These are phyloP conservation scores for Candida endomychidarum DNA, from an alignment of 805 yeast genomes.

Conservation along the genomic window DNA sequence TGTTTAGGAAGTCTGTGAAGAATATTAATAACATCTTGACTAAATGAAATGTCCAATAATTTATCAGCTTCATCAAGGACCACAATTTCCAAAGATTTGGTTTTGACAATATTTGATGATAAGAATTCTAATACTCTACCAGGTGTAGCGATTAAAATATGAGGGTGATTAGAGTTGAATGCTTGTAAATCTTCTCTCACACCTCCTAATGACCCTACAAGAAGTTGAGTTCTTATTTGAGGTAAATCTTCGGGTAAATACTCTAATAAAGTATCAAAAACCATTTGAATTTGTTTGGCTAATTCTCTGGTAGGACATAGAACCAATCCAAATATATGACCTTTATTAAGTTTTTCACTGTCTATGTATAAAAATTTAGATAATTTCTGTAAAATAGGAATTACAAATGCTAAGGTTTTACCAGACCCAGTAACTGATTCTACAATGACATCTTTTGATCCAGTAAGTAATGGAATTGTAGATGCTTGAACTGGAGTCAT, in stretches of 20 bases:
- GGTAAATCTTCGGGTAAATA: conserved; percentile 51
- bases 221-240: conserved; percentile 53
- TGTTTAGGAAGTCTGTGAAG: conserved; percentile 78
- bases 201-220: conserved; percentile 63
- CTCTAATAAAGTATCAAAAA: conserved; percentile 57
- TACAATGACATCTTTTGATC: conserved; percentile 91
- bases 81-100: conserved; percentile 65
- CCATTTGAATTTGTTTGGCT: conserved; percentile 69
- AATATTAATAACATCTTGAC: conserved; percentile 64
- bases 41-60: conserved; percentile 75
- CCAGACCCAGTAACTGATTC: conserved; percentile 99
- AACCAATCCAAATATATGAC: conserved; percentile 70
- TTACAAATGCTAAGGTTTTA: conserved; percentile 87
- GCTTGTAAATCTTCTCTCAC: conserved; percentile 69
- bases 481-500: conserved; percentile 99
- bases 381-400: conserved; percentile 77
- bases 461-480: conserved; percentile 78
- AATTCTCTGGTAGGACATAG: conserved; percentile 73
- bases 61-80: conserved; percentile 94
- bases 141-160: conserved; percentile 86
- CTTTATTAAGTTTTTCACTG: conserved; percentile 46
- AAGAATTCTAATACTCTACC: conserved; percentile 83
- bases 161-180: conserved; percentile 59
- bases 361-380: conserved; percentile 27
- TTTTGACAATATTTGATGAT: conserved; percentile 54